Percentiles rank a stretch among this genome's conserved stretches.
Conservation (phyloP, 1,284 basidiomycete species). For the Ustilago cynodontis region DNA sequence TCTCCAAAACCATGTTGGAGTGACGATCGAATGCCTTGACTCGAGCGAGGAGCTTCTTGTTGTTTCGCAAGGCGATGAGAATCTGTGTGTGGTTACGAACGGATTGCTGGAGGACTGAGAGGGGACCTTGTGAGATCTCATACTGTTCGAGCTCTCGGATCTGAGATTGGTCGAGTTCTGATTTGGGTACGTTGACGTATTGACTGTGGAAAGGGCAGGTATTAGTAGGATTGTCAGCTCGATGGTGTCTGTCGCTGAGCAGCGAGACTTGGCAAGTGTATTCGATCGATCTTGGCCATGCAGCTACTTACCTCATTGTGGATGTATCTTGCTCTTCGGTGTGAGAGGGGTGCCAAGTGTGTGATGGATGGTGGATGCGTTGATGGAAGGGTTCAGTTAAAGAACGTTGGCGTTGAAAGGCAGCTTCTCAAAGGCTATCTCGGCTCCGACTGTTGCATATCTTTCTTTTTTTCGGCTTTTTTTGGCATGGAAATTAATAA, state of each 20-base stretch:
- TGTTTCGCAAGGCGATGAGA: slow-evolving; percentile 95
- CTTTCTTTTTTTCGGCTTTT: too few species aligned
- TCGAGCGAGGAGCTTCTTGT: slow-evolving; percentile 96
- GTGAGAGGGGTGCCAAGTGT: background rate
- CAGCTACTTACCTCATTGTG: background rate
- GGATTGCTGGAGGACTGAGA: slow-evolving; percentile 97
- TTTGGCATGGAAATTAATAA: too few species aligned
- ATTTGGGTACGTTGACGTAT: slow-evolving; percentile 95
- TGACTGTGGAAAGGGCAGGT: slow-evolving; percentile 75
- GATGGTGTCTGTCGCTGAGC: background rate
- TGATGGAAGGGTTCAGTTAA: background rate
- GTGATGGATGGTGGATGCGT: background rate
- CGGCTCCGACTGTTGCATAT: background rate
- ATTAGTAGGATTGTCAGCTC: too few species aligned
- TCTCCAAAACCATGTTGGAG: slow-evolving; percentile 85
- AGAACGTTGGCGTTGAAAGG: background rate
- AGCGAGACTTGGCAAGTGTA: background rate
- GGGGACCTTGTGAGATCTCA: slow-evolving; percentile 76
- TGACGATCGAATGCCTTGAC: slow-evolving; percentile 99
- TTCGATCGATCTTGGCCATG: background rate
- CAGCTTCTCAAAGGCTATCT: background rate
- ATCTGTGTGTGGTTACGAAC: slow-evolving; percentile 98
- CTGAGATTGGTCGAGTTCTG: slow-evolving; percentile 96
- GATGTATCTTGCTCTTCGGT: background rate
- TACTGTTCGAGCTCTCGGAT: slow-evolving; percentile 85